phyloP scores from a whole-genome alignment of 1,139 yeast genomes.

The Diutina rugosa region DNA sequence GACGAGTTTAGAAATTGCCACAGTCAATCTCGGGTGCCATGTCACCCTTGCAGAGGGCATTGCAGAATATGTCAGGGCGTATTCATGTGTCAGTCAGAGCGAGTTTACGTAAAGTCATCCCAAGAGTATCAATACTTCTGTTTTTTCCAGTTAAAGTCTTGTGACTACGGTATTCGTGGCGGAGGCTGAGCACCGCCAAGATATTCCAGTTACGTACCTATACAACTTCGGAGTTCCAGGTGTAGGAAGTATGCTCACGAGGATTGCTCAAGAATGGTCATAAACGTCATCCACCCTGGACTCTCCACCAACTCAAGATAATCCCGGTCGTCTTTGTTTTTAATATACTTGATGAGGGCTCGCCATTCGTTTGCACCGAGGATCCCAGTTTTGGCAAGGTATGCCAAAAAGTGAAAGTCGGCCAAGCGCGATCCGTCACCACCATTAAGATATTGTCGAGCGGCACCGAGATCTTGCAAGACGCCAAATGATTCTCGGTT shows the following conservation, averaged over 20 bases:
- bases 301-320: slow-evolving; percentile 45
- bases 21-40: too few relatives aligned
- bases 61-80: background rate
- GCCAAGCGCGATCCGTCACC: slow-evolving; percentile 30
- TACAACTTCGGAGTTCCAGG: background rate
- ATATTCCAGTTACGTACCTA: background rate
- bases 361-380: slow-evolving; percentile 38
- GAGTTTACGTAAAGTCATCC: background rate
- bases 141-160: background rate
- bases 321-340: slow-evolving; percentile 23
- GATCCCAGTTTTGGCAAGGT: slow-evolving; percentile 40
- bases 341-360: slow-evolving; percentile 30
- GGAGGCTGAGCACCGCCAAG: background rate
- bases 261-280: slow-evolving; percentile 38
- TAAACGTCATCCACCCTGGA: slow-evolving; percentile 67
- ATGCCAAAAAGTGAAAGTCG: slow-evolving; percentile 66
- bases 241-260: background rate
- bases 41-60: background rate
- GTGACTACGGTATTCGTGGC: background rate
- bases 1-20: too few relatives aligned
- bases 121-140: background rate
- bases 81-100: background rate
- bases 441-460: slow-evolving; percentile 29
- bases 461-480: slow-evolving; percentile 45
- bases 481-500: slow-evolving; percentile 68